These are phyloP conservation scores for Piromyces finnis DNA, from an alignment of 192 early-diverging fungal species.

Conservation along the genomic window DNA sequence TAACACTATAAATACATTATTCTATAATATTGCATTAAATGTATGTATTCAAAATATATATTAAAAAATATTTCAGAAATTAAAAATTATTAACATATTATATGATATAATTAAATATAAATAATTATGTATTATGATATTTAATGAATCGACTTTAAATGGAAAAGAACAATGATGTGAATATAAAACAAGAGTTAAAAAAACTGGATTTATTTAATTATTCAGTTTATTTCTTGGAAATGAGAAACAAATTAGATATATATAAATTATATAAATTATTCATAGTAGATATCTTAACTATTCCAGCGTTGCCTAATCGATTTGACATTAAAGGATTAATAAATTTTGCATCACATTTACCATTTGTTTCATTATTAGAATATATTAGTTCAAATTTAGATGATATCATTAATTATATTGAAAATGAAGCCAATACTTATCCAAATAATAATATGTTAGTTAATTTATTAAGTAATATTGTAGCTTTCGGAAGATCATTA, in stretches of 20 bases:
- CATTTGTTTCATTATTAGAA: background rate
- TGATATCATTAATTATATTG: background rate
- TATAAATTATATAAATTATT: background rate
- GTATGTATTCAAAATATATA: background rate
- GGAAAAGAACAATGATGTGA: background rate
- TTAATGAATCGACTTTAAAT: too few species aligned
- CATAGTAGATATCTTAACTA: background rate
- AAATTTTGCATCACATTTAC: background rate
- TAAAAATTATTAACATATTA: too few species aligned
- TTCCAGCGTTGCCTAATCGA: background rate
- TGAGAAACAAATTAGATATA: background rate
- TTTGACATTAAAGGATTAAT: background rate
- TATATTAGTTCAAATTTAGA: background rate
- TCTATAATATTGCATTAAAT: background rate
- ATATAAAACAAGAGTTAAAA: background rate
- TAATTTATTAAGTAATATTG: background rate
- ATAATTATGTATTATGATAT: too few species aligned
- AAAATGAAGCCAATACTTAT: background rate
- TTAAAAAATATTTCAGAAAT: too few species aligned
- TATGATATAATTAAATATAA: too few species aligned
- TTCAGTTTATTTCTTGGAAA: background rate
- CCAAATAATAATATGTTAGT: background rate
- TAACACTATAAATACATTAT: background rate
- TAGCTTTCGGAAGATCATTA: background rate
- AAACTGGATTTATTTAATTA: background rate